These are phyloP conservation scores for Pleurostoma richardsiae DNA, from an alignment of 2,329 filamentous ascomycete species.

Conservation along the genomic window DNA sequence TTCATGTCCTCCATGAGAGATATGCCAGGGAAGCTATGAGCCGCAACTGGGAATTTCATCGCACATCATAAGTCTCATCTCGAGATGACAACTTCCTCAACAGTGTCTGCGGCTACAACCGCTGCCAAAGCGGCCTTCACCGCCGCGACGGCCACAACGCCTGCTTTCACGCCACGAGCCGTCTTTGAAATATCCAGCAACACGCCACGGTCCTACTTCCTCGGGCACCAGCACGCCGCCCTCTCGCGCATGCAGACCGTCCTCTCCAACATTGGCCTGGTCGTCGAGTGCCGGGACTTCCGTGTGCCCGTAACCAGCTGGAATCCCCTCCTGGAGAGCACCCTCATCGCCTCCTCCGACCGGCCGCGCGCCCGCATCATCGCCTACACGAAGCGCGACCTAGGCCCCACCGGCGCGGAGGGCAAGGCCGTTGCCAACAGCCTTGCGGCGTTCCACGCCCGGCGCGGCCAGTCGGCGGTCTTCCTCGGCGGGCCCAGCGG, in stretches of 20 bases:
- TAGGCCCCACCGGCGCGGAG: constrained; percentile 39
- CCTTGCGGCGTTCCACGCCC: constrained; percentile 34
- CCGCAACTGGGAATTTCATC: too few relatives aligned
- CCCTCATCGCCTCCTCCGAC: constrained; percentile 63
- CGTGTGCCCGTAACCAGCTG: constrained; percentile 83
- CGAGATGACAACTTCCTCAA: constrained; percentile 1
- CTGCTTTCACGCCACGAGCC: constrained; percentile 65
- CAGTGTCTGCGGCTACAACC: constrained; percentile 4
- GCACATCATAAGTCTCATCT: too few relatives aligned
- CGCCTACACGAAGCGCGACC: constrained; percentile 87
- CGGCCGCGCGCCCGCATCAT: constrained; percentile 66
- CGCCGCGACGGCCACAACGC: constrained; percentile 7
- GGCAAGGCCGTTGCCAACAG: constrained; percentile 18
- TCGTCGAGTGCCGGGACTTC: constrained; percentile 93
- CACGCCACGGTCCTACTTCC: constrained; percentile 85
- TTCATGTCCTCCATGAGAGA: too few relatives aligned
- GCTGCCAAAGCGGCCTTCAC: constrained; percentile 7
- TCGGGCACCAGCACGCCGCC: constrained; percentile 85
- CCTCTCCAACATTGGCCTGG: constrained; percentile 75
- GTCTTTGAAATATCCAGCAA: constrained; percentile 67
- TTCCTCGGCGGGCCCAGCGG: constrained; percentile 19
- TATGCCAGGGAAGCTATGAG: too few relatives aligned
- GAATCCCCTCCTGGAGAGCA: constrained; percentile 83
- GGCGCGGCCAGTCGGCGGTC: constrained; percentile 20
- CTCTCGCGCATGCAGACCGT: constrained; percentile 76